Evolutionary conservation across 1,284 basidiomycete species (phyloP).

Genomic region (Malassezia psittaci): DNA sequence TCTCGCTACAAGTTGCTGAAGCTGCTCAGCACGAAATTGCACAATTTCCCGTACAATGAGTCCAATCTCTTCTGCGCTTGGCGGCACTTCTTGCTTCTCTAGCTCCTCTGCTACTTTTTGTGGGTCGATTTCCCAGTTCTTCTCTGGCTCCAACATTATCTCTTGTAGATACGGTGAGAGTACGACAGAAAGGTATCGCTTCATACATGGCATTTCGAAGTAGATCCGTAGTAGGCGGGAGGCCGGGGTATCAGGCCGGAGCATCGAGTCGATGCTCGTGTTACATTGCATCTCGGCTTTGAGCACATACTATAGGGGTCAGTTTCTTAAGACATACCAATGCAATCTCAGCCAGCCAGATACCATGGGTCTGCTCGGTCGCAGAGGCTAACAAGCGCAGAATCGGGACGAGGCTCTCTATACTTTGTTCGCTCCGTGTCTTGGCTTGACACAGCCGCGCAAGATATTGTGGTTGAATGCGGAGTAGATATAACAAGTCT

Average conservation of each 20-base stretch:
- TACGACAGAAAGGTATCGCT: conserved; percentile 92
- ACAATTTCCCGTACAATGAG: conserved; percentile 94
- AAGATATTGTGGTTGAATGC: conserved; percentile 92
- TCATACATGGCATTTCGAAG: conserved; percentile 90
- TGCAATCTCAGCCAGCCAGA: too few species aligned
- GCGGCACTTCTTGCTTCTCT: conserved; percentile 50
- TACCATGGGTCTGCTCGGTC: too few species aligned
- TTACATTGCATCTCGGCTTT: conserved; percentile 49
- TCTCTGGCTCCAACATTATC: conserved; percentile 93
- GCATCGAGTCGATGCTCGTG: conserved; percentile 52
- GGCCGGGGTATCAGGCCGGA: conserved; percentile 95
- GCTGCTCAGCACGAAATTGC: conserved; percentile 80
- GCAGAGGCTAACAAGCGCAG: too few species aligned
- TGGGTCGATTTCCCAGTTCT: conserved; percentile 96
- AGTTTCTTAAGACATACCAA: neutral
- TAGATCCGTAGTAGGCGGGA: conserved; percentile 99
- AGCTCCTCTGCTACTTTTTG: conserved; percentile 61
- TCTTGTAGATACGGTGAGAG: conserved; percentile 94
- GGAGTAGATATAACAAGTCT: conserved; percentile 95
- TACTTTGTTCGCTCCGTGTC: too few species aligned
- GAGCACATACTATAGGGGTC: conserved; percentile 65
- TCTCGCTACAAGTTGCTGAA: conserved; percentile 97
- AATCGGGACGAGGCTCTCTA: too few species aligned
- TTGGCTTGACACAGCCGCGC: conserved; percentile 73
- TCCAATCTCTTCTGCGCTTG: conserved; percentile 81